Evolutionary conservation across 73 alveolate genomes (phyloP).

Genomic region (Paramecium sonneborni): DNA sequence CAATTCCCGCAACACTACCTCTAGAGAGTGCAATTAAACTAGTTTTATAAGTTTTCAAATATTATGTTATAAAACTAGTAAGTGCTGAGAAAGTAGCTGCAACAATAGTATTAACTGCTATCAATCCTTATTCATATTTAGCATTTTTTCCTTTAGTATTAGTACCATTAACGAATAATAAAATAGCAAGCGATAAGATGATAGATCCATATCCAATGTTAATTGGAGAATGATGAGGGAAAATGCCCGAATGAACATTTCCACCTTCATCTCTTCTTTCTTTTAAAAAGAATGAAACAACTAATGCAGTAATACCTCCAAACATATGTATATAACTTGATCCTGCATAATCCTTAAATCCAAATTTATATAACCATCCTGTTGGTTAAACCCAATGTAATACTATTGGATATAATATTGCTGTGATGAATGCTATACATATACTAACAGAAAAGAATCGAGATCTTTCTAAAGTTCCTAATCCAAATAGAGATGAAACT

Average conservation of each 20-base stretch:
- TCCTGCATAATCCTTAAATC: constrained; percentile 75
- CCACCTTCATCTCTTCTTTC: constrained; percentile 64
- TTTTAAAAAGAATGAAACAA: constrained; percentile 63
- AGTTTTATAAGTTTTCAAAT: constrained; percentile 1
- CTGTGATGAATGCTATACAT: constrained; percentile 65
- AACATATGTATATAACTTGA: constrained; percentile 68
- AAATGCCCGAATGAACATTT: constrained; percentile 60
- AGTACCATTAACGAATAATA: neutral
- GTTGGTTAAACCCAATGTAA: constrained; percentile 69
- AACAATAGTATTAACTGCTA: neutral
- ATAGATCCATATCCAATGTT: constrained; percentile 47
- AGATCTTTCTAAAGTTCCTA: constrained; percentile 70
- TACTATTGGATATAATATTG: constrained; percentile 67
- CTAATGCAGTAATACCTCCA: constrained; percentile 74
- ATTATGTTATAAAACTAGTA: neutral
- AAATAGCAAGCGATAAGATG: neutral
- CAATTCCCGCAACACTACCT: constrained; percentile 51
- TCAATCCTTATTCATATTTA: neutral
- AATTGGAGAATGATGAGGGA: constrained; percentile 40
- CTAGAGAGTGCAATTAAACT: constrained; percentile 11
- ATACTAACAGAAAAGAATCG: constrained; percentile 65
- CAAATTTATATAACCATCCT: constrained; percentile 68
- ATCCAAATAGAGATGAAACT: constrained; percentile 69
- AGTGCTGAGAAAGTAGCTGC: constrained; percentile 35
- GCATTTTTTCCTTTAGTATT: neutral